Evolutionary conservation across 1,284 basidiomycete genomes (phyloP).

Genomic region (Ceraceosorus bombacis): DNA sequence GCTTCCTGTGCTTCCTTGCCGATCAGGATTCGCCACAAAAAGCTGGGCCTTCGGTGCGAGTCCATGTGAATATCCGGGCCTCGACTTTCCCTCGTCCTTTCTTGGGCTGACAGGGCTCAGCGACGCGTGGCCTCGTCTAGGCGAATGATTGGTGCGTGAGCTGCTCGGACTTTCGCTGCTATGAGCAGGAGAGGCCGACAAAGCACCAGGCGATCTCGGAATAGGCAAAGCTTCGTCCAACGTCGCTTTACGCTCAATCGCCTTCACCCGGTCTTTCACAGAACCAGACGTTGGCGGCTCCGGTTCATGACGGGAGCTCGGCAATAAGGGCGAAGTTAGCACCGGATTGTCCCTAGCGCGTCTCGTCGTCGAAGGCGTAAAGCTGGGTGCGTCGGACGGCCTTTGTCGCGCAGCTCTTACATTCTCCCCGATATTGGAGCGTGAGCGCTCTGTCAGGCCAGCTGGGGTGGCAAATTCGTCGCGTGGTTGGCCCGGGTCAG

Average conservation of each 20-base stretch:
- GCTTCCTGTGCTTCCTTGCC: not conserved
- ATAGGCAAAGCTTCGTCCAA: too few relatives aligned
- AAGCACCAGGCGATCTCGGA: too few relatives aligned
- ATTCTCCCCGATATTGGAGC: not conserved
- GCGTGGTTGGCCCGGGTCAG: not conserved
- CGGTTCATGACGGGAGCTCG: slow-evolving; percentile 6
- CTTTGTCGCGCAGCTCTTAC: not conserved
- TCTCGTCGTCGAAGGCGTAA: slow-evolving; percentile 38
- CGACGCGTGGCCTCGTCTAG: too few relatives aligned
- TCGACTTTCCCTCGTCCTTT: not conserved
- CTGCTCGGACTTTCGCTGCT: too few relatives aligned
- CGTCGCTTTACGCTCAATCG: slow-evolving; percentile 22
- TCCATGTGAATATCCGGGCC: slow-evolving; percentile 15
- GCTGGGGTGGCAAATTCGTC: not conserved
- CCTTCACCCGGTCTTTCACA: slow-evolving; percentile 30
- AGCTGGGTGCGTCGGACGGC: slow-evolving; percentile 29
- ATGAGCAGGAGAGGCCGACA: too few relatives aligned
- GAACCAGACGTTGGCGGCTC: slow-evolving; percentile 5
- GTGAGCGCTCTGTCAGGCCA: not conserved
- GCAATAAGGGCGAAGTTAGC: slow-evolving; percentile 28
- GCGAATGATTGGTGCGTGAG: too few relatives aligned
- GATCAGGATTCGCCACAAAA: slow-evolving; percentile 39
- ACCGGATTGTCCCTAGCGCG: slow-evolving; percentile 29
- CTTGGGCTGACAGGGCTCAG: too few relatives aligned
- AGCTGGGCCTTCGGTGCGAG: slow-evolving; percentile 33